Percentiles rank a stretch among this genome's conserved stretches.
These are phyloP conservation scores for Paraleonurus japonicus DNA, from an alignment of 257 asterid species.

Conservation along the genomic window DNA sequence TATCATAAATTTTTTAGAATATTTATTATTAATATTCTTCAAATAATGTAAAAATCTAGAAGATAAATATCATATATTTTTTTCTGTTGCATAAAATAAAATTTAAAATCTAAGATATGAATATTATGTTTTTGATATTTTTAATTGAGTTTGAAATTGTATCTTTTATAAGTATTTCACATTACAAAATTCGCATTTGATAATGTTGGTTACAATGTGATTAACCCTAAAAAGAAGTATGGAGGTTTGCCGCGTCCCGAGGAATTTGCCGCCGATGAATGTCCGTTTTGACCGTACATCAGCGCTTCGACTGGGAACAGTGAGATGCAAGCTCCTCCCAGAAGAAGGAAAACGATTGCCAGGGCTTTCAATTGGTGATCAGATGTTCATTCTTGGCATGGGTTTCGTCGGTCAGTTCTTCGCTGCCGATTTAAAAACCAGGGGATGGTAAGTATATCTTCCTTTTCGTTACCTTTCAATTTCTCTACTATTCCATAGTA, in stretches of 20 bases:
- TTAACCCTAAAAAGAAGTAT: constrained; percentile 6
- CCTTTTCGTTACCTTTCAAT: background rate
- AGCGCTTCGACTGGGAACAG: constrained; percentile 14
- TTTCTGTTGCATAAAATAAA: no score
- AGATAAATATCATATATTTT: no score
- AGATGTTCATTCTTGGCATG: constrained; percentile 84
- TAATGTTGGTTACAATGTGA: no score
- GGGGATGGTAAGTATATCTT: constrained; percentile 56
- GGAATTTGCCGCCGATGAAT: constrained; percentile 33
- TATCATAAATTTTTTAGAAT: no score
- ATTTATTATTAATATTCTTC: no score
- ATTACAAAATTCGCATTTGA: no score
- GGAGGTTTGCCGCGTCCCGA: constrained; percentile 37
- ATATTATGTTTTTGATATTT: no score
- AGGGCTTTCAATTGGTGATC: constrained; percentile 27
- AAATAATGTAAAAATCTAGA: no score
- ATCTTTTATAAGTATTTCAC: no score
- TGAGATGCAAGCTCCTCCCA: constrained; percentile 36
- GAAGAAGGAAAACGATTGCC: constrained; percentile 12
- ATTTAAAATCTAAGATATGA: no score
- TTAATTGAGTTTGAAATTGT: no score
- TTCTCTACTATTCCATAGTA: background rate
- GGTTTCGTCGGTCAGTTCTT: constrained; percentile 86
- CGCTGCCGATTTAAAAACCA: constrained; percentile 59
- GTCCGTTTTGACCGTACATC: constrained; percentile 26